phyloP scores from a whole-genome alignment of 495 filamentous ascomycete species.

The Lasiosphaeriaceae sp. region DNA sequence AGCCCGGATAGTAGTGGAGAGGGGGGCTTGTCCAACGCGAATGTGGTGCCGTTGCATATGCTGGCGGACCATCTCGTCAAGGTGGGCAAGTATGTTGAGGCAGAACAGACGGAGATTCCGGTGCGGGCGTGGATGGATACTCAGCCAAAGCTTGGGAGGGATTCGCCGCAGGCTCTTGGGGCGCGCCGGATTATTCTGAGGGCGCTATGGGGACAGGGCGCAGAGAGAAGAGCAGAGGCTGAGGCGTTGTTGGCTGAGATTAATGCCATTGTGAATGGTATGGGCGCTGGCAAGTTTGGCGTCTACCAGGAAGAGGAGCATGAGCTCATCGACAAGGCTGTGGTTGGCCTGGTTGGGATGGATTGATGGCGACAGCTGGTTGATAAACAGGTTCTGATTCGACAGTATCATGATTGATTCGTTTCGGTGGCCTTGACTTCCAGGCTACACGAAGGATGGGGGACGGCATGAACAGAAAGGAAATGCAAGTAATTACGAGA shows the following conservation, averaged over 20 bases:
- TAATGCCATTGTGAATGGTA: background rate
- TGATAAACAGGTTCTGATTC: no score
- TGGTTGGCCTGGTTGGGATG: background rate
- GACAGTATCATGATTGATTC: no score
- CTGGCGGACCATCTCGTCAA: conserved; percentile 1
- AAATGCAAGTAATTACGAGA: no score
- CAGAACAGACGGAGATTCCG: conserved; percentile 2
- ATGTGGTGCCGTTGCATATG: conserved; percentile 1
- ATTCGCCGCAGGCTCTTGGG: conserved; percentile 6
- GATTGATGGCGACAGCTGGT: background rate
- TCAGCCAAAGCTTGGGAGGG: background rate
- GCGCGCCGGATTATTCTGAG: conserved; percentile 1
- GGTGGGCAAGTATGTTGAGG: background rate
- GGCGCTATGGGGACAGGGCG: background rate
- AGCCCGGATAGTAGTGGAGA: background rate
- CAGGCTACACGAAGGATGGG: no score
- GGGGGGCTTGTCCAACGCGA: background rate
- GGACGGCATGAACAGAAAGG: no score
- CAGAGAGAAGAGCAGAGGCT: background rate
- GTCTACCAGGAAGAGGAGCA: conserved; percentile 5
- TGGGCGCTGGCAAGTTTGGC: background rate
- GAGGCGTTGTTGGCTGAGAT: background rate
- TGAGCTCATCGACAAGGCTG: background rate
- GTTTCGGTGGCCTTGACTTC: no score
- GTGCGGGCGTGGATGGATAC: conserved; percentile 2